Base-by-base conservation (phyloP, 1,139 yeast genomes). In the Diutina catenulata region DNA sequence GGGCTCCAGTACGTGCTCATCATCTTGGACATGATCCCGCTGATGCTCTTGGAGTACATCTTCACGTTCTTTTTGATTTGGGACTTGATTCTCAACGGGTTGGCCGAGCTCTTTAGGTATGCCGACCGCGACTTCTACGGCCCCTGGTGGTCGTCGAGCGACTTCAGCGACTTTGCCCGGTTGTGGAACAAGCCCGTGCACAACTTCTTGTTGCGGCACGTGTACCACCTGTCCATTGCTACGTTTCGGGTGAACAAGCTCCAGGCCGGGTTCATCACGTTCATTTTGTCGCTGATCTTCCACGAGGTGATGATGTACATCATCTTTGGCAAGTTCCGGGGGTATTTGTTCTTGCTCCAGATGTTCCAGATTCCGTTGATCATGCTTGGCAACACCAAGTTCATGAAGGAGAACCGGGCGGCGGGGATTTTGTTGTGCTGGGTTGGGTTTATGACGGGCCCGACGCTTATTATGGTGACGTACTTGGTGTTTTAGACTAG, bases 161-260 rank as follows among this genome's bases (percentile, higher is more conserved):
- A 87, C 37, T 91, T 96, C 95, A 87, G 83, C 41, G 91, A 87
- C 53, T 91, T 83, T 59, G 82, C 96, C 8, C 71, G 96, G 46
- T 77, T 83, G 46, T 93, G 99, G 98, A 91, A 91, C 54, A 71
- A 76, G 8, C 96, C 97, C 0, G 97, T 93, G n/a, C 96, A 91
- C 56, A 74, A 78, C 47, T 91, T 91, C 50, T 62, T 91, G 42
- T 63, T 87, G 35, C 73, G 97, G 45, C 99, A 93, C 53, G 98
- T 91, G 7, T 93, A 91, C 56, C 96, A 87, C 54, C 80, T 94
- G 23, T 76, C 93, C 13, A 83, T 91, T 43, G 76, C 93, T 46
- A 78, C 88, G 0, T 66, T 87, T 38, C 68, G 75, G 37, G 64
- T 87, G 40, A 71, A 75, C 45, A 84, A 79, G 52, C 43, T 53